Evolutionary conservation across 805 yeast genomes (phyloP).

Genomic region (Saccharomycopsis capsularis): DNA sequence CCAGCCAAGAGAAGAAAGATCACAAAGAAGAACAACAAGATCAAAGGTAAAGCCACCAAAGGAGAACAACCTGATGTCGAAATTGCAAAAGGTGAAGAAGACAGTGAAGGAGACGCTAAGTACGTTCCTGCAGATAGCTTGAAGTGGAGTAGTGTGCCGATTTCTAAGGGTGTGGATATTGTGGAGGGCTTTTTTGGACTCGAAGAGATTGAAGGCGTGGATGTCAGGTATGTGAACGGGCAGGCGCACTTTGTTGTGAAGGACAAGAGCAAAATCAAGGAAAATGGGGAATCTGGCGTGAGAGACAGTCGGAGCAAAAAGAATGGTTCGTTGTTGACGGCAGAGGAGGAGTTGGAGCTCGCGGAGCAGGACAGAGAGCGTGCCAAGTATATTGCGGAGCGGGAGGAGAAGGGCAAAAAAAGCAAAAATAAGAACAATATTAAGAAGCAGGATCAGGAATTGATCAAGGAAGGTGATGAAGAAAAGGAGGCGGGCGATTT

Average conservation of each 20-base stretch:
- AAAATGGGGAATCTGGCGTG: conserved; percentile 21
- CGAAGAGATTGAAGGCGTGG: conserved; percentile 93
- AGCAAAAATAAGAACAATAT: conserved; percentile 21
- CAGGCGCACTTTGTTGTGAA: conserved; percentile 49
- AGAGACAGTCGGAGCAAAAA: conserved; percentile 17
- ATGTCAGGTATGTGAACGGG: conserved; percentile 67
- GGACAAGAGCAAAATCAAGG: conserved; percentile 28
- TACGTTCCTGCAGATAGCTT: conserved; percentile 47
- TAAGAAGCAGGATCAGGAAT: conserved; percentile 21
- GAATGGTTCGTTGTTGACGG: conserved; percentile 17
- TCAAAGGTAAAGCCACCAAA: no score
- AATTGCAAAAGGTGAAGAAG: background rate
- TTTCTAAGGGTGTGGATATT: conserved; percentile 79
- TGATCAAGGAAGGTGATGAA: conserved; percentile 24
- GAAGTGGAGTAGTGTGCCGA: conserved; percentile 74
- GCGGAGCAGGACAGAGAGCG: conserved; percentile 22
- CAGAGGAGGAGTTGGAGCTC: conserved; percentile 23
- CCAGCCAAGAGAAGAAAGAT: no score
- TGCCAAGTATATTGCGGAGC: conserved; percentile 18
- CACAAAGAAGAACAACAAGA: no score
- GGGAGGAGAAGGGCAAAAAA: conserved; percentile 22
- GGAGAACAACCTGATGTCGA: no score
- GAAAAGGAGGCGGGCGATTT: conserved; percentile 24
- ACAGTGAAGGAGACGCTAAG: no score
- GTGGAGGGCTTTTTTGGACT: conserved; percentile 88